Percentiles rank a stretch among this genome's conserved stretches.
These are phyloP conservation scores for Metschnikowia sp. DNA, from an alignment of 805 yeast genomes.

Conservation along the genomic window DNA sequence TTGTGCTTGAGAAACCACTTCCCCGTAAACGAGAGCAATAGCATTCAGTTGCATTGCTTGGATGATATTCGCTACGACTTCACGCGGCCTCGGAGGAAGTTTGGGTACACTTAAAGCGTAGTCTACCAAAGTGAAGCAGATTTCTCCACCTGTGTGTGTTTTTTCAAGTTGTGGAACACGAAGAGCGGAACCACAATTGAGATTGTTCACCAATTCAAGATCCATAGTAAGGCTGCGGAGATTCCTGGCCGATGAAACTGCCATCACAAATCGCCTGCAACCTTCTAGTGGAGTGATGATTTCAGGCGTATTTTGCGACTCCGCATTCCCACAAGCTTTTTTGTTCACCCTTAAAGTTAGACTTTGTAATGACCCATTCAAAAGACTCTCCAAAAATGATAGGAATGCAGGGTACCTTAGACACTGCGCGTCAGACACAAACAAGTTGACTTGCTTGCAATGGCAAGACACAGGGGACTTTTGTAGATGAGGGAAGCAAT, in stretches of 20 bases:
- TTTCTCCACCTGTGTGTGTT: neutral
- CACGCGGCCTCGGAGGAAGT: slow-evolving; percentile 11
- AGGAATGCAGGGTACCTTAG: slow-evolving; percentile 12
- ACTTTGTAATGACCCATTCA: neutral
- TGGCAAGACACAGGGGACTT: neutral
- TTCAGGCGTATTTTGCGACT: neutral
- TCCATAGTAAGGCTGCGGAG: slow-evolving; percentile 17
- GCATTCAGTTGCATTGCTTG: slow-evolving; percentile 12
- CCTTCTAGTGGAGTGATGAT: neutral
- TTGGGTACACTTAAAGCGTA: slow-evolving; percentile 17
- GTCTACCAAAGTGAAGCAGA: slow-evolving; percentile 21
- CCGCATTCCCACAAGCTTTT: neutral
- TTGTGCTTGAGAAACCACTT: slow-evolving; percentile 25
- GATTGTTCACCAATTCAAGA: slow-evolving; percentile 5
- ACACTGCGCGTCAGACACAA: slow-evolving; percentile 14
- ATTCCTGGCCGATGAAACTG: slow-evolving; percentile 1
- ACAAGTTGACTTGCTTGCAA: slow-evolving; percentile 14
- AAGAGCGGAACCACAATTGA: neutral
- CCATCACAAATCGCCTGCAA: slow-evolving; percentile 3
- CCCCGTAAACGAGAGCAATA: slow-evolving; percentile 26
- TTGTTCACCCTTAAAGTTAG: neutral
- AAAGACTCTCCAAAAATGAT: neutral
- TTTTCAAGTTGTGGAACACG: neutral
- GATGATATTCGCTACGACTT: slow-evolving; percentile 13
- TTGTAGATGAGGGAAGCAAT: neutral